Conservation (phyloP, 2,329 filamentous ascomycete species). For the Colletotrichum horii region DNA sequence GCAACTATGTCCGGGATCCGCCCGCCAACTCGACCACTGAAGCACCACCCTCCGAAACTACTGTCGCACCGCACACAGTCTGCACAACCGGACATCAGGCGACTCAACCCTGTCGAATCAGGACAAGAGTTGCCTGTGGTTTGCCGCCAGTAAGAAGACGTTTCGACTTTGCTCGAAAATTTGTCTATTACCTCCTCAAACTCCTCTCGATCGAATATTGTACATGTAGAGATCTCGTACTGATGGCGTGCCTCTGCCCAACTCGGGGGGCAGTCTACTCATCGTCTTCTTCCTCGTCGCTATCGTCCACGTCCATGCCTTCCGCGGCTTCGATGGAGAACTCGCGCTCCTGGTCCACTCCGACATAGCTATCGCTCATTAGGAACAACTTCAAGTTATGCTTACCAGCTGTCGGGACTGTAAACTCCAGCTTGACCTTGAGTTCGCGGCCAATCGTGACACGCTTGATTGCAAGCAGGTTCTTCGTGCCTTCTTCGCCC, state of each 20-base stretch:
- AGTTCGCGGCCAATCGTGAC: constrained; percentile 84
- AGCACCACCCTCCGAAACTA: constrained; percentile 27
- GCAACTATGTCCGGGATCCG: background rate
- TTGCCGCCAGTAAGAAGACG: background rate
- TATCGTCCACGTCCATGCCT: constrained; percentile 93
- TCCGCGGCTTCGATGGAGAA: constrained; percentile 88
- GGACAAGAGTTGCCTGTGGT: constrained; percentile 16
- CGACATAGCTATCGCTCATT: constrained; percentile 97
- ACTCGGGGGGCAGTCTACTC: constrained; percentile 28
- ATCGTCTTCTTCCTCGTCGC: constrained; percentile 79
- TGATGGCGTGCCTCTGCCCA: background rate
- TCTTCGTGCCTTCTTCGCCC: constrained; percentile 88
- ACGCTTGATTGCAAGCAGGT: constrained; percentile 89
- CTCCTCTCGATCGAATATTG: constrained; percentile 16
- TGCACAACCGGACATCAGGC: constrained; percentile 34
- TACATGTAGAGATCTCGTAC: constrained; percentile 17
- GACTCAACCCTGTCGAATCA: constrained; percentile 30
- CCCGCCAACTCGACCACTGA: constrained; percentile 8
- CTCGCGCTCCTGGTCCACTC: constrained; percentile 92
- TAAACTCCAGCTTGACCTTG: constrained; percentile 84
- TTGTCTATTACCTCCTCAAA: constrained; percentile 15
- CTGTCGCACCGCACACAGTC: constrained; percentile 30
- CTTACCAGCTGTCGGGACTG: constrained; percentile 81
- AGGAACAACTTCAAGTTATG: constrained; percentile 90
- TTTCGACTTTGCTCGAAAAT: background rate